Evolutionary conservation across 306 rosid genomes (phyloP).

Genomic region (Nissolia schottii): DNA sequence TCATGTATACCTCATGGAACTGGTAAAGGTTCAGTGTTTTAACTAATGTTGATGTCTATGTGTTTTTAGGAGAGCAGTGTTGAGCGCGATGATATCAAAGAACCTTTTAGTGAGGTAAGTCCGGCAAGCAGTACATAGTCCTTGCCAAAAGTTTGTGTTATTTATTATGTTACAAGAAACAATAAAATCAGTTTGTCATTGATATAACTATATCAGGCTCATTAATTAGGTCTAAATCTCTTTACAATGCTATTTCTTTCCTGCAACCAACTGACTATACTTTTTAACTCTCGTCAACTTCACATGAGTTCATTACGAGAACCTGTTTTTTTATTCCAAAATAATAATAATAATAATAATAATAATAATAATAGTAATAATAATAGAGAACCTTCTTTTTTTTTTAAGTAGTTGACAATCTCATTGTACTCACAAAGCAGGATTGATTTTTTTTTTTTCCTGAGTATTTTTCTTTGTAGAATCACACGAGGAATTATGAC

Average conservation of each 20-base stretch:
- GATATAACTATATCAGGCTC: conserved; percentile 7
- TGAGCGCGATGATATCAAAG: conserved; percentile 88
- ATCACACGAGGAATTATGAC: conserved; percentile 2
- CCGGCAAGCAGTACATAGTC: neutral
- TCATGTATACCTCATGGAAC: conserved; percentile 14
- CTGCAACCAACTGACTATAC: neutral
- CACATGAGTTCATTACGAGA: neutral
- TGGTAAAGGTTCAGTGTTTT: conserved; percentile 19
- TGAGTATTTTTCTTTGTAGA: neutral
- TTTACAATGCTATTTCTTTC: conserved; percentile 2
- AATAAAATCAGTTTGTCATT: neutral
- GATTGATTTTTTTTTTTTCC: neutral
- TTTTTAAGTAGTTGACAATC: neutral
- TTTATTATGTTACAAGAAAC: neutral
- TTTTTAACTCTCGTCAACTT: neutral
- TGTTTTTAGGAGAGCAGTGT: conserved; percentile 83
- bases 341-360: too few species aligned
- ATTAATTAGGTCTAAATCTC: neutral
- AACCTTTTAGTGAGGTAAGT: conserved; percentile 92
- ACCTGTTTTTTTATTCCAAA: too few species aligned
- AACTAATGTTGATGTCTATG: conserved; percentile 22
- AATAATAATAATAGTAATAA: too few species aligned
- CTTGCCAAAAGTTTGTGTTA: conserved; percentile 5
- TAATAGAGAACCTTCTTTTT: too few species aligned
- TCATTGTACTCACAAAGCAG: neutral